Base-by-base conservation (phyloP, 2,329 filamentous ascomycete species). In the Venturia aucupariae region DNA sequence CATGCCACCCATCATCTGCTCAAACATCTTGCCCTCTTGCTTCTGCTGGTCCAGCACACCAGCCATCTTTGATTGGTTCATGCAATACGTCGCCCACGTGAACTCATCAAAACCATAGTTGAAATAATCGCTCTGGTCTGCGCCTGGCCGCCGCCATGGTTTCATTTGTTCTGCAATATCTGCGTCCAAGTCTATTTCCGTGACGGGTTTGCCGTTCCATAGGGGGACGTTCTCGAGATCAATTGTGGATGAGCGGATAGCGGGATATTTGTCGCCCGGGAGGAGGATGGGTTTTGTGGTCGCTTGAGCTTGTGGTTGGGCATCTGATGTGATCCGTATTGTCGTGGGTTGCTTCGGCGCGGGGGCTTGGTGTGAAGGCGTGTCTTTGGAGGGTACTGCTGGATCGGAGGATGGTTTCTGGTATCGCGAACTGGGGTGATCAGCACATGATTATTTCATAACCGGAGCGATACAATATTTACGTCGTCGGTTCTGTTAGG, bases 81-180 rank as follows among this genome's bases (percentile, higher is more conserved):
- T 81, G 39, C 92, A 92, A 75, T 99, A 99, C 63, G 92, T 84
- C 6, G 92, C 90, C 94, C 94, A 99, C 0, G 92, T 96, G 76
- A 97, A 97, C 76, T 97, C 93, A 77, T 97, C 93, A 73, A 97
- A 97, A 65, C 93, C 93, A 76, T 97, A 97, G 80, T 97, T 97
- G 84, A 97, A 97, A 78, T 96, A 97, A 75, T 99, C 94, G 66
- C 90, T 94, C 64, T 96, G 86, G 72, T 99, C 94, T 13, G 93
- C 92, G 59, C 94, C 94, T 0, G 94, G 94, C 68, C 92, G 88
- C 55, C 94, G 87, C 94, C 94, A 99, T 22, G 93, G 92, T 75
- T 97, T 97, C 67, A 92, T 90, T 67, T 84, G 79, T 71, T 92
- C 90, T 63, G 81, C 79, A 24, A 81, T 73, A 67, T 82, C 79